Evolutionary conservation across 768 basidiomycete genomes (phyloP).

Genomic region (Leccinum uliginosum): DNA sequence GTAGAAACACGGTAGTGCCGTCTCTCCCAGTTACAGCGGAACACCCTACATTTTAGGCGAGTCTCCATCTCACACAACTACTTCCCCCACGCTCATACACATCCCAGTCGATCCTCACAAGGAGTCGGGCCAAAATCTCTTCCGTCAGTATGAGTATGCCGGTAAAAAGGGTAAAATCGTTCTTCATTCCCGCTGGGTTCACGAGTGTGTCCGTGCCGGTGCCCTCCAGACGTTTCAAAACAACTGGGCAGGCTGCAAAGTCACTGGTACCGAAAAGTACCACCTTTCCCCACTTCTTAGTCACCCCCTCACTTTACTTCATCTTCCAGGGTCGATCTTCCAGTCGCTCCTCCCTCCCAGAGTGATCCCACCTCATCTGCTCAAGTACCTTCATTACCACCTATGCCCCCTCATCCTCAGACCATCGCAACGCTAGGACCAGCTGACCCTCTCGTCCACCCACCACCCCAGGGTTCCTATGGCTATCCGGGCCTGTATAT

Average conservation of each 20-base stretch:
- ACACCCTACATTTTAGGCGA: conserved; percentile 77
- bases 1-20: conserved; percentile 74
- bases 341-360: conserved; percentile 16
- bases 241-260: conserved; percentile 80
- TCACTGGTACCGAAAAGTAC: conserved; percentile 72
- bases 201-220: conserved; percentile 67
- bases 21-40: conserved; percentile 72
- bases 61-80: conserved; percentile 21
- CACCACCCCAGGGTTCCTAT: conserved; percentile 27
- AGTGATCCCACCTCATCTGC: conserved; percentile 24
- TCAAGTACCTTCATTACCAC: conserved; percentile 22
- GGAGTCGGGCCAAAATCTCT: conserved; percentile 75
- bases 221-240: conserved; percentile 69
- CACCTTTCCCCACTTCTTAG: not conserved
- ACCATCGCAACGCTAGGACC: conserved; percentile 27
- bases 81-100: conserved; percentile 4
- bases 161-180: conserved; percentile 79
- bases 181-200: conserved; percentile 69
- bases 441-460: conserved; percentile 26
- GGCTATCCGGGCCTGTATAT: conserved; percentile 35
- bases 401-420: conserved; percentile 27
- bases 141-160: conserved; percentile 75
- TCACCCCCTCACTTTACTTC: not conserved
- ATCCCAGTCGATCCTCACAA: conserved; percentile 70
- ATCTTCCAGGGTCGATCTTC: conserved; percentile 23